phyloP scores from a whole-genome alignment of 2,329 filamentous ascomycete genomes.

The Volutella citrinella region DNA sequence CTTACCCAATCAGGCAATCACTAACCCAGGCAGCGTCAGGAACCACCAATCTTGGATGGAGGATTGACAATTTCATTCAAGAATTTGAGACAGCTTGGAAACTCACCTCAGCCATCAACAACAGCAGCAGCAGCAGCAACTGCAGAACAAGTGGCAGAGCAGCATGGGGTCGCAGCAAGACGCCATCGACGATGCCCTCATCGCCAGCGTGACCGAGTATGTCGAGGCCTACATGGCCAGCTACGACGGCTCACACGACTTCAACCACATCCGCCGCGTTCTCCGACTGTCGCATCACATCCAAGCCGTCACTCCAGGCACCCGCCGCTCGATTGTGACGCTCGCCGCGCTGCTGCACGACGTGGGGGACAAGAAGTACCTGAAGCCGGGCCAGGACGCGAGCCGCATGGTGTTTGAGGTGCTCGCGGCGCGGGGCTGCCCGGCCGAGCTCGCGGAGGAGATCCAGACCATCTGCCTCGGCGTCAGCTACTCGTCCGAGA shows the following conservation, averaged over 20 bases:
- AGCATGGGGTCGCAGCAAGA: no score
- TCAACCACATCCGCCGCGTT: conserved; percentile 78
- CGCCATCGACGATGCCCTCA: conserved; percentile 36
- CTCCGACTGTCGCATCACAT: conserved; percentile 68
- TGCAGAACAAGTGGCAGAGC: no score
- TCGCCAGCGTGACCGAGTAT: conserved; percentile 59
- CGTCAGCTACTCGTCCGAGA: conserved; percentile 76
- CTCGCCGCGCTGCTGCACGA: conserved; percentile 81
- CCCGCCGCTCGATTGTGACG: conserved; percentile 50
- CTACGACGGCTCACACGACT: conserved; percentile 87
- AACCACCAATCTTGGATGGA: no score
- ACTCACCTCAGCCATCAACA: no score
- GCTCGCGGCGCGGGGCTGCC: conserved; percentile 55
- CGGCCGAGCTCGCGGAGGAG: conserved; percentile 55
- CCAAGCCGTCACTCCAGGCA: conserved; percentile 45
- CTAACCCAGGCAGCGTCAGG: no score
- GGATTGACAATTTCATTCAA: no score
- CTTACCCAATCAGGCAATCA: no score
- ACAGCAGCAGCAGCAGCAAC: no score
- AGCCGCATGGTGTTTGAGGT: conserved; percentile 54
- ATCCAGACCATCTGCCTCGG: conserved; percentile 72
- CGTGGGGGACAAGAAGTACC: conserved; percentile 83
- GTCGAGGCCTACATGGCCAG: conserved; percentile 70
- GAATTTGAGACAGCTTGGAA: no score
- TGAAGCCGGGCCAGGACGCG: conserved; percentile 53